Percentiles rank a stretch among this genome's conserved stretches.
phyloP scores from a whole-genome alignment of 2,329 filamentous ascomycete genomes.

The Boeremia exigua region DNA sequence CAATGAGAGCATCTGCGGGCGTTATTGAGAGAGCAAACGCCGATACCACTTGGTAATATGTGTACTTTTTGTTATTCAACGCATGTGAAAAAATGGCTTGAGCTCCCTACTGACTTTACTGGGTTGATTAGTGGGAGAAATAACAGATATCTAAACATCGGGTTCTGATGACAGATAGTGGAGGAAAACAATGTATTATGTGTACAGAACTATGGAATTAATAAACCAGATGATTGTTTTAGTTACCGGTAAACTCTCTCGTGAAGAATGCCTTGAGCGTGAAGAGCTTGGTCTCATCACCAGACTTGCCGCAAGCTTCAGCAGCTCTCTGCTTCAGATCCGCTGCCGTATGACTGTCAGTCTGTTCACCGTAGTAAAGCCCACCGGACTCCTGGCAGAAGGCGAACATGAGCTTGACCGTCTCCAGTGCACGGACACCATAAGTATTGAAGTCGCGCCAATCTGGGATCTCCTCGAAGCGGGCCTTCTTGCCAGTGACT shows the following conservation, averaged over 20 bases:
- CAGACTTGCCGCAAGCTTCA: constrained; percentile 21
- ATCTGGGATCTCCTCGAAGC: constrained; percentile 22
- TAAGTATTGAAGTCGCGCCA: constrained; percentile 26
- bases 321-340: constrained; percentile 26
- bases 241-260: constrained; percentile 8
- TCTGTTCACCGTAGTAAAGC: constrained; percentile 26
- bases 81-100: too few relatives aligned
- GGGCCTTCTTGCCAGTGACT: constrained; percentile 28
- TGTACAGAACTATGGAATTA: too few relatives aligned
- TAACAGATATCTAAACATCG: too few relatives aligned
- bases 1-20: too few relatives aligned
- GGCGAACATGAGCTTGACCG: constrained; percentile 29
- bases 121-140: too few relatives aligned
- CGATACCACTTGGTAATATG: too few relatives aligned
- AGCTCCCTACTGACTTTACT: too few relatives aligned
- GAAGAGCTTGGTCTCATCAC: constrained; percentile 6
- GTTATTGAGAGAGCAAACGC: too few relatives aligned
- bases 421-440: constrained; percentile 27
- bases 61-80: too few relatives aligned
- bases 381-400: constrained; percentile 29
- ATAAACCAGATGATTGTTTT: neutral
- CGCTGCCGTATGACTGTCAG: constrained; percentile 21
- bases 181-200: too few relatives aligned
- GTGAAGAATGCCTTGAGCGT: constrained; percentile 14
- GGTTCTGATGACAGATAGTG: too few relatives aligned